phyloP scores from a whole-genome alignment of 257 asterid genomes.

The Penstemon davidsonii region DNA sequence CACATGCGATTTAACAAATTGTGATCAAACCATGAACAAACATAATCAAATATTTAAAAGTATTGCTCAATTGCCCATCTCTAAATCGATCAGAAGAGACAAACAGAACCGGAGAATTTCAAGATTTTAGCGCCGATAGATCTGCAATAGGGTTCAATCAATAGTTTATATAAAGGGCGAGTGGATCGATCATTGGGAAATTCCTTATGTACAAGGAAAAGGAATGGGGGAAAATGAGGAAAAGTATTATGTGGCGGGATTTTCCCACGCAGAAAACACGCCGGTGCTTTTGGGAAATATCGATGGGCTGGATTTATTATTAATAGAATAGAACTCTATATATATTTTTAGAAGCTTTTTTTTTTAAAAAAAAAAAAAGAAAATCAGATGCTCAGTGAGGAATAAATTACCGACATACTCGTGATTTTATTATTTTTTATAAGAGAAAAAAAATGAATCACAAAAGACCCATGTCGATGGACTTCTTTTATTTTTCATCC shows the following conservation, averaged over 20 bases:
- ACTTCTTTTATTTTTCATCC: too few relatives aligned
- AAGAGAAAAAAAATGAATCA: too few relatives aligned
- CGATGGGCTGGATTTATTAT: background rate
- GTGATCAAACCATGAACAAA: slow-evolving; percentile 6
- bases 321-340: too few relatives aligned
- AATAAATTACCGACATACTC: too few relatives aligned
- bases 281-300: slow-evolving; percentile 31
- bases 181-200: background rate
- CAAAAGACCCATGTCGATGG: too few relatives aligned
- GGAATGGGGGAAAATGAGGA: background rate
- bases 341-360: too few relatives aligned
- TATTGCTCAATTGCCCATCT: background rate
- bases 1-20: slow-evolving; percentile 16
- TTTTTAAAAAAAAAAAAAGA: too few relatives aligned
- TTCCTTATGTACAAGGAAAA: background rate
- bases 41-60: background rate
- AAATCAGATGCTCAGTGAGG: too few relatives aligned
- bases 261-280: slow-evolving; percentile 46
- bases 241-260: slow-evolving; percentile 32
- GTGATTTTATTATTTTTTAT: too few relatives aligned
- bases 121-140: slow-evolving; percentile 32
- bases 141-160: slow-evolving; percentile 27
- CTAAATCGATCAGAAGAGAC: slow-evolving; percentile 13
- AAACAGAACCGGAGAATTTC: slow-evolving; percentile 4
- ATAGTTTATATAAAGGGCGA: slow-evolving; percentile 17